Conservation (phyloP, 305 asterid species). For the Rubia balearica region DNA sequence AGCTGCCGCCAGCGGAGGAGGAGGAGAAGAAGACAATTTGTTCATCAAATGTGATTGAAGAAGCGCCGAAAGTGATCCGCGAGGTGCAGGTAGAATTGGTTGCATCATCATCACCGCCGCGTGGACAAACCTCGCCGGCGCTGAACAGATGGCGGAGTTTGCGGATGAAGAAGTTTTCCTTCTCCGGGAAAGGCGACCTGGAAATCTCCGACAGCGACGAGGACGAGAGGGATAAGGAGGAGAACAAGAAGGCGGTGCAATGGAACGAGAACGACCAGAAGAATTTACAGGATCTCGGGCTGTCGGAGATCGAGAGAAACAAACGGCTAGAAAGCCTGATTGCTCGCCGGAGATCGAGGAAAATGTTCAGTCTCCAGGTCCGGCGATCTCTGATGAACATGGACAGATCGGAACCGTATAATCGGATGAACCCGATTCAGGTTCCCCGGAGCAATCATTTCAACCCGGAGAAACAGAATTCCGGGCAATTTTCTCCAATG, state of each 20-base stretch:
- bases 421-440: slow-evolving; percentile 32
- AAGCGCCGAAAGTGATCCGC: slow-evolving; percentile 45
- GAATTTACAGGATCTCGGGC: slow-evolving; percentile 47
- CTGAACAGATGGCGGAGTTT: slow-evolving; percentile 5
- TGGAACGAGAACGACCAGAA: slow-evolving; percentile 41
- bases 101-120: slow-evolving; percentile 10
- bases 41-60: slow-evolving; percentile 30
- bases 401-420: slow-evolving; percentile 25
- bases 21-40: slow-evolving; percentile 37
- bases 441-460: slow-evolving; percentile 35
- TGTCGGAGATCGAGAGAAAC: slow-evolving; percentile 60
- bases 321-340: slow-evolving; percentile 79
- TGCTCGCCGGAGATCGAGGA: slow-evolving; percentile 68
- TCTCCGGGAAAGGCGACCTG: slow-evolving; percentile 15
- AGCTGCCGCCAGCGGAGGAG: slow-evolving; percentile 20
- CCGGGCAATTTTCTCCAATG: slow-evolving; percentile 33
- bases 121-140: slow-evolving; percentile 11
- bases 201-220: slow-evolving; percentile 28
- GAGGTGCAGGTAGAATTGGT: slow-evolving; percentile 38
- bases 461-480: not conserved
- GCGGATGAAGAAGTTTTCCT: slow-evolving; percentile 5
- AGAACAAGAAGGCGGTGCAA: slow-evolving; percentile 27
- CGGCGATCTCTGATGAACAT: slow-evolving; percentile 39
- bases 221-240: slow-evolving; percentile 24
- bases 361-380: slow-evolving; percentile 38